Percentiles rank a stretch among this genome's conserved stretches.
These are phyloP conservation scores for Pogostemon cablin DNA, from an alignment of 257 asterid genomes.

Conservation along the genomic window DNA sequence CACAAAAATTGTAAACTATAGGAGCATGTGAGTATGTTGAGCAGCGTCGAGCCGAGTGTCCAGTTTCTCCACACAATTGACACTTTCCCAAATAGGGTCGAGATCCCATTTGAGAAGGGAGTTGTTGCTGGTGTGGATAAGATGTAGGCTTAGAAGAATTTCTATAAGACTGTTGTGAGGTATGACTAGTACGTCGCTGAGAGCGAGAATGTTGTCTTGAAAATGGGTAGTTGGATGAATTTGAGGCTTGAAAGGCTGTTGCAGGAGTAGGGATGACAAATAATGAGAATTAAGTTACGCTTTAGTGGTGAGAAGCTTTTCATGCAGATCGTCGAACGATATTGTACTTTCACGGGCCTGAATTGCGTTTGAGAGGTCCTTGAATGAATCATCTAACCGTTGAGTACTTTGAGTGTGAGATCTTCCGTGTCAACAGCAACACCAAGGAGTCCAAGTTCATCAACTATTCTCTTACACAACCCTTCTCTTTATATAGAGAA, in stretches of 20 bases:
- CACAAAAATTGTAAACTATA: too few species aligned
- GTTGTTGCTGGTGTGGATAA: too few species aligned
- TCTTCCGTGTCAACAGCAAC: not conserved
- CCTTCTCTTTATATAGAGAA: too few species aligned
- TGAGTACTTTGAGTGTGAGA: not conserved
- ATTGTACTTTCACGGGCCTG: not conserved
- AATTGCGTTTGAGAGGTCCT: not conserved
- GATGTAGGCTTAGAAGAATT: not conserved
- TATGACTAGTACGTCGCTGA: too few species aligned
- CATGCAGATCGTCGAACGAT: not conserved
- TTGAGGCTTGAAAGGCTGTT: not conserved
- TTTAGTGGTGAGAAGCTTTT: not conserved
- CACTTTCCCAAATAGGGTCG: not conserved
- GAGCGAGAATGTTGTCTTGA: too few species aligned
- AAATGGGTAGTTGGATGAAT: too few species aligned
- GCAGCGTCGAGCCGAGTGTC: not conserved
- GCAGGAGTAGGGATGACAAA: not conserved
- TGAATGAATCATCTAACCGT: not conserved
- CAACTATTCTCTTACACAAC: not conserved
- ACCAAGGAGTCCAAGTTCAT: not conserved
- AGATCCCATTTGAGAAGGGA: too few species aligned
- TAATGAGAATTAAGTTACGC: not conserved
- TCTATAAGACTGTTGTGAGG: too few species aligned
- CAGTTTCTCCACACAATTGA: not conserved
- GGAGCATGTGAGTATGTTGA: not conserved